These are phyloP conservation scores for Cladophialophora exuberans DNA, from an alignment of 2,329 filamentous ascomycete species.

Conservation along the genomic window DNA sequence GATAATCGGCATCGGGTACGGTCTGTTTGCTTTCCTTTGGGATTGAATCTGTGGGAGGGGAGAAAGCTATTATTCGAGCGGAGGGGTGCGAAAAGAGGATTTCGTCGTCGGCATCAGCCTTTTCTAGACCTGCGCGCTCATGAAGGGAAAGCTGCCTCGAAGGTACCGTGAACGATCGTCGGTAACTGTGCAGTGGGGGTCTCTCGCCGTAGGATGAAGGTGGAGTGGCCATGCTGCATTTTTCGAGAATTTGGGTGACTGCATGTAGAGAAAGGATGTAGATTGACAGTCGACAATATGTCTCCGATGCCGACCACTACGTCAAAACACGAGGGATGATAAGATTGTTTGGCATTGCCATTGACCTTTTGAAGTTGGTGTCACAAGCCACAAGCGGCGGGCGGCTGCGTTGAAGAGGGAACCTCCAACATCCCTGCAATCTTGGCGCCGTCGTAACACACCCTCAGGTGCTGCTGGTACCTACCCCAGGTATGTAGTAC, in stretches of 20 bases:
- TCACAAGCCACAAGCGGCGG: neutral
- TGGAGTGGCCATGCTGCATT: constrained; percentile 33
- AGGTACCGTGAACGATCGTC: constrained; percentile 31
- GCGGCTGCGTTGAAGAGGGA: constrained; percentile 8
- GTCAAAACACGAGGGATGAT: neutral
- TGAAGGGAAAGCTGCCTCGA: constrained; percentile 28
- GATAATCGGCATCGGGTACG: constrained; percentile 53
- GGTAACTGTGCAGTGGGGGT: constrained; percentile 29
- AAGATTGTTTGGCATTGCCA: neutral
- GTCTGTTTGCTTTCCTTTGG: constrained; percentile 38
- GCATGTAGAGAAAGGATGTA: neutral
- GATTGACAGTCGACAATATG: neutral
- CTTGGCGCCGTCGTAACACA: no score
- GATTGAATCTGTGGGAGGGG: constrained; percentile 40
- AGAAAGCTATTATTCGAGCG: constrained; percentile 72
- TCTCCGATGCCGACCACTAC: neutral
- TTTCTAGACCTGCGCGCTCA: constrained; percentile 30
- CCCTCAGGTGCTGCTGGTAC: no score
- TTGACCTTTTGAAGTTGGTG: neutral
- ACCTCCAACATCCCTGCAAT: neutral
- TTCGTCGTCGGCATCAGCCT: constrained; percentile 39
- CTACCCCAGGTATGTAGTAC: no score
- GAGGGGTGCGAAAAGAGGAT: constrained; percentile 72
- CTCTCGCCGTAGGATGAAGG: constrained; percentile 30
- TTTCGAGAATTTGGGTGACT: constrained; percentile 18